phyloP scores from a whole-genome alignment of 768 basidiomycete species.

The Termitomyces sp. region DNA sequence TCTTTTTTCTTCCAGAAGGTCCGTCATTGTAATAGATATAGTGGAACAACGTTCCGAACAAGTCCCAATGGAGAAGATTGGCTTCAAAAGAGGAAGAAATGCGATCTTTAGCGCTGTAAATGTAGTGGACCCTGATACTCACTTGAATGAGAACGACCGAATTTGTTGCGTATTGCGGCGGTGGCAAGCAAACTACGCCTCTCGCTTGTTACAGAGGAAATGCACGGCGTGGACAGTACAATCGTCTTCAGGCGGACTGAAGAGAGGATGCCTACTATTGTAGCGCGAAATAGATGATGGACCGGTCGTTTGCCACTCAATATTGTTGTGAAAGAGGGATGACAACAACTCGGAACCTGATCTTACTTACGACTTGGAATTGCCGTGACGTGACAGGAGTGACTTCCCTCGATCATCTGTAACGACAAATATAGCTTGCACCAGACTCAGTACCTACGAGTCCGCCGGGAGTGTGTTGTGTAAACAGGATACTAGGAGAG shows the following conservation, averaged over 20 bases:
- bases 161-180: slow-evolving; percentile 7
- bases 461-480: neutral
- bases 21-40: slow-evolving; percentile 6
- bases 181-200: slow-evolving; percentile 8
- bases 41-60: neutral
- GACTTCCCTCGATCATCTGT: slow-evolving; percentile 15
- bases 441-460: neutral
- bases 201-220: neutral
- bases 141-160: neutral
- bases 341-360: slow-evolving; percentile 19
- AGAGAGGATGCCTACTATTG: neutral
- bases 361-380: slow-evolving; percentile 17
- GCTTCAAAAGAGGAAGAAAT: neutral
- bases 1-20: slow-evolving; percentile 21
- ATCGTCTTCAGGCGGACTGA: neutral
- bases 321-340: slow-evolving; percentile 17
- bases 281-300: neutral
- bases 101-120: neutral
- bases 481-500: neutral
- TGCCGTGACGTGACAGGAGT: slow-evolving; percentile 20
- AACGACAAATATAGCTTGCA: slow-evolving; percentile 4
- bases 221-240: neutral
- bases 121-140: neutral
- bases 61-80: too few relatives aligned
- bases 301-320: neutral